These are phyloP conservation scores for Tetradesmus obliquus DNA, from an alignment of 139 green algal species.

Conservation along the genomic window DNA sequence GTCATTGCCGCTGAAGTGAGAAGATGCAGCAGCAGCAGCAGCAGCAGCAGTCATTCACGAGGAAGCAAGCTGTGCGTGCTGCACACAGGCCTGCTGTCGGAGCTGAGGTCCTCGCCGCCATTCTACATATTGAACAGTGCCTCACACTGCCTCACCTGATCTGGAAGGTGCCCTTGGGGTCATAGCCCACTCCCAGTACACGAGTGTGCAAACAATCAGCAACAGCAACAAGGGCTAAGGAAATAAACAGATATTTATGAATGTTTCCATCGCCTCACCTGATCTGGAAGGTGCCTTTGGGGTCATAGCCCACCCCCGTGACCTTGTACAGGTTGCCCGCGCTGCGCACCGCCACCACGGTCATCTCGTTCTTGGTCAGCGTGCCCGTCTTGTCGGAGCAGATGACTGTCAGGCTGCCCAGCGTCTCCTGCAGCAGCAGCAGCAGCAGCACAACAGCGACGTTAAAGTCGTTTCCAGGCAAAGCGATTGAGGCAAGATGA, in stretches of 20 bases:
- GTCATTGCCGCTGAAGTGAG: too few species aligned
- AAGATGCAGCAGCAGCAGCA: too few species aligned
- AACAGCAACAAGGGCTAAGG: too few species aligned
- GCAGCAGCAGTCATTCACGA: too few species aligned
- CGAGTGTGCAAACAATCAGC: too few species aligned
- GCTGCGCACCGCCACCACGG: conserved; percentile 48
- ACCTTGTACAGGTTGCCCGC: conserved; percentile 43
- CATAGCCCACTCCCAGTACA: too few species aligned
- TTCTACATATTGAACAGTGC: not conserved
- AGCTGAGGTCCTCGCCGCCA: too few species aligned
- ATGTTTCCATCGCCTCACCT: not conserved
- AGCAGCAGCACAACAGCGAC: not conserved
- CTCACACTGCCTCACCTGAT: not conserved
- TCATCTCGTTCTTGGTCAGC: conserved; percentile 88
- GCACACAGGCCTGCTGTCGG: too few species aligned
- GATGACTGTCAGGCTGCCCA: conserved; percentile 63
- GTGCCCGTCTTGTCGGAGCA: conserved; percentile 74
- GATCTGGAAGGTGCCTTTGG: conserved; percentile 43
- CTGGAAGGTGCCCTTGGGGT: too few species aligned
- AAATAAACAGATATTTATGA: too few species aligned
- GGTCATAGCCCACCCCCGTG: conserved; percentile 58
- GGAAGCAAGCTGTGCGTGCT: too few species aligned
- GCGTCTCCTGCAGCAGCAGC: conserved; percentile 47
- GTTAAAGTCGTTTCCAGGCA: conserved; percentile 54
- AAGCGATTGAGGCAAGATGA: not conserved